These are phyloP conservation scores for Penicillium sp. DNA, from an alignment of 2,329 filamentous ascomycete species.

Conservation along the genomic window DNA sequence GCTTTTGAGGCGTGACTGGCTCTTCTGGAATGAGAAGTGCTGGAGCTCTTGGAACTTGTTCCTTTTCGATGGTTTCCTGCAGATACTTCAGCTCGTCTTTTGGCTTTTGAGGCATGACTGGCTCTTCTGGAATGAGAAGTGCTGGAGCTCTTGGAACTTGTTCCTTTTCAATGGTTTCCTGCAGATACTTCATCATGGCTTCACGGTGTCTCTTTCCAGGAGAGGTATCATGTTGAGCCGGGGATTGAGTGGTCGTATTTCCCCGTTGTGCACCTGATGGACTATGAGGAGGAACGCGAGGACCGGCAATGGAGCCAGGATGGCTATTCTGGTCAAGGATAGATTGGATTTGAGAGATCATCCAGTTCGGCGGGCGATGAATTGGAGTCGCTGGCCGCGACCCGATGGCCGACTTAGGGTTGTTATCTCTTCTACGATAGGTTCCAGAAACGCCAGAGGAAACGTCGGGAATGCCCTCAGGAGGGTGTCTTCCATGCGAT, in stretches of 20 bases:
- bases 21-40: neutral
- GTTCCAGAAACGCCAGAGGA: too few relatives aligned
- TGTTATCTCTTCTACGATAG: neutral
- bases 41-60: neutral
- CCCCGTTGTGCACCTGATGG: neutral
- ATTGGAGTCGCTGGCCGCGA: neutral
- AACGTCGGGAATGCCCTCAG: neutral
- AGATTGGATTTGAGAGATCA: neutral
- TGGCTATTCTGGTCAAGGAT: neutral
- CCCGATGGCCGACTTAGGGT: neutral
- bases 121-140: neutral
- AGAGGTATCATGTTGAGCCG: neutral
- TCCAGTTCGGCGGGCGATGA: neutral
- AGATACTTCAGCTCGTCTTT: neutral
- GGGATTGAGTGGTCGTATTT: neutral
- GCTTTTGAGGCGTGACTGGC: neutral
- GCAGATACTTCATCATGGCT: neutral
- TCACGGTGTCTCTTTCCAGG: neutral
- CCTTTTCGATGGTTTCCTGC: neutral
- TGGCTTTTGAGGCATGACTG: neutral
- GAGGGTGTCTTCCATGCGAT: neutral
- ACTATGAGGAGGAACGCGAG: neutral
- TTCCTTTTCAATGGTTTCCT: neutral
- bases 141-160: neutral
- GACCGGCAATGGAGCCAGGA: neutral